These are phyloP conservation scores for Alnus glutinosa DNA, from an alignment of 306 rosid species.

Conservation along the genomic window DNA sequence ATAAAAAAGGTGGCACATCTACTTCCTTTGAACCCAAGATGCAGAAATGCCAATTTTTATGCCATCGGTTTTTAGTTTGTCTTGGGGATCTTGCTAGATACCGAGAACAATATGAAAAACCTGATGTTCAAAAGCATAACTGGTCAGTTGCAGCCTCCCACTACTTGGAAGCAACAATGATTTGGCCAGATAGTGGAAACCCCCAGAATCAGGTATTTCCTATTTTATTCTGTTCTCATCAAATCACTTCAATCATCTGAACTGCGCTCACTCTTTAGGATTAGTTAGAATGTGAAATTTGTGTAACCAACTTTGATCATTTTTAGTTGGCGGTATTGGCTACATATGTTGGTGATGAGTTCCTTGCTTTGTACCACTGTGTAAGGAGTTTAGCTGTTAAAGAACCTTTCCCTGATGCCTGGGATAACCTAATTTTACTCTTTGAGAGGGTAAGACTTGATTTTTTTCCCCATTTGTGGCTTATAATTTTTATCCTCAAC, in stretches of 20 bases:
- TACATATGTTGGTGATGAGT: constrained; percentile 80
- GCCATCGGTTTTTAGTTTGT: constrained; percentile 93
- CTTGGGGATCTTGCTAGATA: constrained; percentile 94
- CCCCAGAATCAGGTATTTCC: constrained; percentile 88
- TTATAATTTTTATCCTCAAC: neutral
- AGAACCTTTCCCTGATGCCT: constrained; percentile 95
- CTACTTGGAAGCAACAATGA: constrained; percentile 83
- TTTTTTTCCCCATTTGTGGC: constrained; percentile 8
- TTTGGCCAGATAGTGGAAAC: constrained; percentile 95
- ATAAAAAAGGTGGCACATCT: constrained; percentile 35
- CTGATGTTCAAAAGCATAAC: constrained; percentile 50
- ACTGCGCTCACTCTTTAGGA: neutral
- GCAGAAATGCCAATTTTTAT: constrained; percentile 69
- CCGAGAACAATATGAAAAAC: constrained; percentile 72
- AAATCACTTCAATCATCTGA: neutral
- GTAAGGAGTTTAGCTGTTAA: constrained; percentile 86
- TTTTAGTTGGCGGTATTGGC: constrained; percentile 95
- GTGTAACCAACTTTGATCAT: constrained; percentile 16
- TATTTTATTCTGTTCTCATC: neutral
- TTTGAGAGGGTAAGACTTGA: constrained; percentile 71
- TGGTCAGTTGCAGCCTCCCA: constrained; percentile 92
- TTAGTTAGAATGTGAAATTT: neutral
- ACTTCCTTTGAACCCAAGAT: constrained; percentile 44
- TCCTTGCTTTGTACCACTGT: constrained; percentile 95
- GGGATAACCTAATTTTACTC: constrained; percentile 73